phyloP scores from a whole-genome alignment of 495 filamentous ascomycete species.

The Xylaria venustula region DNA sequence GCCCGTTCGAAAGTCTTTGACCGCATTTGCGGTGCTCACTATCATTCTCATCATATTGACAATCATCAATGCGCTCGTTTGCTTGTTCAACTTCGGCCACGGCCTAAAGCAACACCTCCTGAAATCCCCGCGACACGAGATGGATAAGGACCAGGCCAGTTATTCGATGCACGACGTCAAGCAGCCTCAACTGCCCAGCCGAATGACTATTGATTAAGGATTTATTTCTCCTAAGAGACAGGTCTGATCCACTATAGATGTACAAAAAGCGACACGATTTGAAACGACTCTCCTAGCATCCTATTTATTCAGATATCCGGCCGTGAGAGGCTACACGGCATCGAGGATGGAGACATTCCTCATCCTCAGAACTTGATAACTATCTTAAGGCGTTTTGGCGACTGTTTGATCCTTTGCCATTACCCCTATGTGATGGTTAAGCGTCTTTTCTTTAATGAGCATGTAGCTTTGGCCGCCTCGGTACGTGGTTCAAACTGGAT shows the following conservation, averaged over 20 bases:
- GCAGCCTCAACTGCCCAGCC: conserved; percentile 56
- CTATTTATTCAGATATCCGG: conserved; percentile 27
- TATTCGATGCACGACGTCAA: conserved; percentile 62
- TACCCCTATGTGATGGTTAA: background rate
- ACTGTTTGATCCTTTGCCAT: background rate
- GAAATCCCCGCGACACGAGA: conserved; percentile 60
- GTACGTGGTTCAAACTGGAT: conserved; percentile 12
- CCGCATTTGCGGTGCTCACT: conserved; percentile 91
- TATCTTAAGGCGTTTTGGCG: conserved; percentile 14
- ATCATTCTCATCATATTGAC: conserved; percentile 83
- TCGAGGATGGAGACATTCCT: background rate
- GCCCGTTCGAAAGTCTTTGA: conserved; percentile 75
- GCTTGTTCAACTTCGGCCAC: conserved; percentile 85
- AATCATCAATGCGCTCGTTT: conserved; percentile 83
- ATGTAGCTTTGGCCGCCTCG: background rate
- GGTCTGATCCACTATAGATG: conserved; percentile 21
- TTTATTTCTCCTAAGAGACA: background rate
- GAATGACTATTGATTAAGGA: conserved; percentile 87
- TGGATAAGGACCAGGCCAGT: conserved; percentile 71
- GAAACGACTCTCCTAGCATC: conserved; percentile 29
- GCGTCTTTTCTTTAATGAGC: background rate
- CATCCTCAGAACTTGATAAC: conserved; percentile 1
- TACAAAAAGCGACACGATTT: conserved; percentile 32
- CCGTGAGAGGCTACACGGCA: conserved; percentile 6
- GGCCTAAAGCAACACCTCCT: conserved; percentile 86